These are phyloP conservation scores for Kodamaea neixiangensis DNA, from an alignment of 805 yeast genomes.

Conservation along the genomic window DNA sequence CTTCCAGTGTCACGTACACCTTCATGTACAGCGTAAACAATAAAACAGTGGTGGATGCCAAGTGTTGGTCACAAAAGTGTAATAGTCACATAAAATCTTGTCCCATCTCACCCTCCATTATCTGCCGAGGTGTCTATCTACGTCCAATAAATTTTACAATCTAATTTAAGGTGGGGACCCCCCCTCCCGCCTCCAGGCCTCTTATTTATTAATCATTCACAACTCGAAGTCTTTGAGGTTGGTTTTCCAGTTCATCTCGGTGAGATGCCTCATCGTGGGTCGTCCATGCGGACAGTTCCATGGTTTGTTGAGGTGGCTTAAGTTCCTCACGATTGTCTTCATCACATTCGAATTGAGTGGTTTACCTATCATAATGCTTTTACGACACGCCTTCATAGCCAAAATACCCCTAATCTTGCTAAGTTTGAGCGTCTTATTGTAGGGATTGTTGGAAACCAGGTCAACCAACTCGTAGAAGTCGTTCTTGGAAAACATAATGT, in stretches of 20 bases:
- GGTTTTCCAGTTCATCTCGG: slow-evolving; percentile 46
- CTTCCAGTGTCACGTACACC: neutral
- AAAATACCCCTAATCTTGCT: slow-evolving; percentile 80
- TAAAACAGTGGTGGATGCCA: neutral
- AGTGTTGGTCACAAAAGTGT: neutral
- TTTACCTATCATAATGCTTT: slow-evolving; percentile 91
- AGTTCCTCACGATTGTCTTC: slow-evolving; percentile 65
- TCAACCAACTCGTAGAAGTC: slow-evolving; percentile 81
- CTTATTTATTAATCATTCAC: neutral
- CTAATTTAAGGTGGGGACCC: neutral
- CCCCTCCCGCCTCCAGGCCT: neutral
- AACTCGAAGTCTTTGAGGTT: slow-evolving; percentile 12
- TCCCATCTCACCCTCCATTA: neutral
- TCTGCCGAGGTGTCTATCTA: neutral
- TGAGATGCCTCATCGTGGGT: slow-evolving; percentile 92
- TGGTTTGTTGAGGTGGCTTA: slow-evolving; percentile 80
- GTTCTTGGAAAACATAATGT: slow-evolving; percentile 61
- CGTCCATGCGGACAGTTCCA: slow-evolving; percentile 99
- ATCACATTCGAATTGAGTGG: slow-evolving; percentile 59
- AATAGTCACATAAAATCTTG: neutral
- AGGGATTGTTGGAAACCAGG: slow-evolving; percentile 52
- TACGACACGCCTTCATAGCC: slow-evolving; percentile 94
- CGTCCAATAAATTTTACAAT: neutral
- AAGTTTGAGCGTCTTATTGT: slow-evolving; percentile 49
- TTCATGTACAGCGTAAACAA: neutral